Evolutionary conservation across 2,329 filamentous ascomycete species (phyloP).

Genomic region (Cladobotryum mycophilum): DNA sequence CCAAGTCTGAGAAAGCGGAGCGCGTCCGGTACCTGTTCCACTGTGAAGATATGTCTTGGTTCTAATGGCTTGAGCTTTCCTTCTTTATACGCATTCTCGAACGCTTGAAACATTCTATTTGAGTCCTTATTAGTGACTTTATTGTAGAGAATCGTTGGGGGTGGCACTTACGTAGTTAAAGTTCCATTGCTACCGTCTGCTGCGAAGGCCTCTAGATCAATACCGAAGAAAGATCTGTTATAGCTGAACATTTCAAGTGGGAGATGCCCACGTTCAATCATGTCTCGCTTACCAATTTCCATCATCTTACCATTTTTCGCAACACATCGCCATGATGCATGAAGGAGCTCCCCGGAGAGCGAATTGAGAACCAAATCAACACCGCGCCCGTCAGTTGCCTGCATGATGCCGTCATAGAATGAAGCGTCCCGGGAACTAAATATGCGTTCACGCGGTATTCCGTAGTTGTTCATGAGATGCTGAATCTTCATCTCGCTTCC

Average conservation of each 20-base stretch:
- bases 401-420: constrained; percentile 25
- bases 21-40: constrained; percentile 11
- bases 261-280: constrained; percentile 33
- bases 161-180: neutral
- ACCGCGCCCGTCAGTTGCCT: constrained; percentile 22
- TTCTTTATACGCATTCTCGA: neutral
- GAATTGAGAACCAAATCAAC: constrained; percentile 36
- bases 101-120: too few species aligned
- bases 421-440: constrained; percentile 26
- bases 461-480: constrained; percentile 25
- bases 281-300: constrained; percentile 40
- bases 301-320: constrained; percentile 38
- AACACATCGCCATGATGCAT: constrained; percentile 38
- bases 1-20: constrained; percentile 15
- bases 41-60: constrained; percentile 11
- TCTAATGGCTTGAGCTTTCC: constrained; percentile 2
- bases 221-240: constrained; percentile 27
- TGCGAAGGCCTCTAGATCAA: constrained; percentile 20
- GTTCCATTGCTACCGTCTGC: neutral
- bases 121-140: too few species aligned
- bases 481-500: constrained; percentile 27
- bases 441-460: constrained; percentile 26
- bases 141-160: neutral
- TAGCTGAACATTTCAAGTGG: constrained; percentile 39
- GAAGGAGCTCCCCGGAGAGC: constrained; percentile 34